Base-by-base conservation (phyloP, 768 basidiomycete genomes). In the Baorangia bicolor region DNA sequence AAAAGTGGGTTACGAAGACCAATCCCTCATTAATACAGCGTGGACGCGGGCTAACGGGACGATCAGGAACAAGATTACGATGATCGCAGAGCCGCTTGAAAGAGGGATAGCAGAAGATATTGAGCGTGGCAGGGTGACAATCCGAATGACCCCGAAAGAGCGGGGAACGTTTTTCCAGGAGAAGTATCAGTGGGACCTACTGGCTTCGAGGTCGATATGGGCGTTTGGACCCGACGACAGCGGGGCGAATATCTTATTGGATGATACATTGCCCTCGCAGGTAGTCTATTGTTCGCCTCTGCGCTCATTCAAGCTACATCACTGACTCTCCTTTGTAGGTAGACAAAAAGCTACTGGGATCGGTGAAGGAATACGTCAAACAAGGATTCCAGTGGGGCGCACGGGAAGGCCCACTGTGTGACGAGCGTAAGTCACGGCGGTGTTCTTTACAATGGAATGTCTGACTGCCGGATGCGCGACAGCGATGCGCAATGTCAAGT, bases 311-410 rank as follows among this genome's bases (percentile, higher is more conserved):
- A 8, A 27, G 18, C 23, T 27, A 25, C 33, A 30, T 33, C 14
- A 46, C 35, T 56, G 49, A 57, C 46, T 33, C 27, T 20, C 37
- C 37, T 38, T 39, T 57, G 18, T 62, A 93, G 88, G 84, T 97
- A 40, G 96, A 99, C 75, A 97, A 97, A 75, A 98, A 95, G 70
- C 65, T 94, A 49, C 75, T 99, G 49, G 84, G 81, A 34, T 87
- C 88, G 7, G 92, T 98, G 52, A 95, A 86, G 74, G 96, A 98
- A 61, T 89, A 94, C 59, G 88, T 99, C 66, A 98, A 94, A 75
- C 97, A 99, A 74, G 97, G 97, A 34, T 99, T 99, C 86, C 97
- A 97, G 68, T 98, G 97, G 97, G 97, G 94, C 47, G 88, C 96
- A 45, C 83, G 97, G 47, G 97, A 99, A 78, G 97, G 97, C 8